Base-by-base conservation (phyloP, 345 rosid species). In the Mangifera indica region DNA sequence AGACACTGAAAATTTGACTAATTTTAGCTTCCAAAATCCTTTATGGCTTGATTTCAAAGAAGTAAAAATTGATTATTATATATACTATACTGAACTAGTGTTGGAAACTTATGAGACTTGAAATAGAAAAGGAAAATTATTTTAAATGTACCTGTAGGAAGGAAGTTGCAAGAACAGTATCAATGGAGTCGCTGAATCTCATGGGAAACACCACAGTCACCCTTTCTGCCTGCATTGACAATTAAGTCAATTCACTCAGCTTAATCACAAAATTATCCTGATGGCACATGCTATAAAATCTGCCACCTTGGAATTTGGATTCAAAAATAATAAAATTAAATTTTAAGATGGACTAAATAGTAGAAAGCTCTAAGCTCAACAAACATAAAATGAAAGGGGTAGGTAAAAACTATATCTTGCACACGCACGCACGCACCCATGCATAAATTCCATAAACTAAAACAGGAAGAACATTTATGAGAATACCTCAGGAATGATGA, bases 131-230 rank as follows among this genome's bases (percentile, higher is more conserved):
- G 49, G n/a, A 55, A 74, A 14, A 21, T 18, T 40, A n/a, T 46
- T 48, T 24, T 56, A 60, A 26, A 15, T 22, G 46, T 85, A 93
- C 99, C 99, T 88, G 96, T 63, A 93, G 80, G 80, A 93, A 93
- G 63, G 99, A 96, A 76, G 99, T 88, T 45, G 96, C 98, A 5
- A 93, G 85, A 66, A 90, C 81, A 53, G 76, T 91, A 75, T 96
- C 98, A 3, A 91, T 80, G 60, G 92, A 81, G 81, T 96, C 97
- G 56, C 78, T 91, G 80, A 96, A 96, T 82, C 93, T 89, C 99
- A 96, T 93, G 37, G 99, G 98, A 81, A 83, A 91, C 8, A 91
- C 89, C 71, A 96, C 95, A 0, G 87, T 88, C 42, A 88, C 97
- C 88, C 81, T 96, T 45, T 96, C 97, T 54, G 81, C 88, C 98